Base-by-base conservation (phyloP, 345 rosid species). In the Populus tremula region DNA sequence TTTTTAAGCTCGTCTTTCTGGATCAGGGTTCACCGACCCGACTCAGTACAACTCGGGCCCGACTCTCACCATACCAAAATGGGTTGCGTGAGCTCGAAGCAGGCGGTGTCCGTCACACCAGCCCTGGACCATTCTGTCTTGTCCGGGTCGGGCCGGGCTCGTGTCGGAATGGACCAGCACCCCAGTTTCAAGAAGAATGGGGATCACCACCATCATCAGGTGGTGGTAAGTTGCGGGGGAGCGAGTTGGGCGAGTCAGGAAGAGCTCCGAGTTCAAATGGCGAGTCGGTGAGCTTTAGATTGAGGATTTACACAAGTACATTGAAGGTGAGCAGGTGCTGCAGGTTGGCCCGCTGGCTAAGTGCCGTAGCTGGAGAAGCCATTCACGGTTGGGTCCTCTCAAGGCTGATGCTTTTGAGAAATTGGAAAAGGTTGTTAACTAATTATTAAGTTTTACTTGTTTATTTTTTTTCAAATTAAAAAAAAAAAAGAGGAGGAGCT, bases 281-380 rank as follows among this genome's bases (percentile, higher is more conserved):
- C 59, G 98, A 92, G 50, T 92, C 98, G 49, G 11, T 89, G 87
- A 96, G 98, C 78, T 91, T 90, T 68, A 85, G 98, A 71, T 75
- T 95, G 65, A 87, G 98, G 82, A 91, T 81, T 70, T 95, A 76
- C 89, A 85, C 0, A 91, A 84, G 89, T 96, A 91, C 72, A 70
- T 91, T 38, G 97, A 93, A 78, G 91, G 94, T 6, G 98, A 96
- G 81, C 98, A 96, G 69, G 94, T 92, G 96, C 99, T n/a, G 99
- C 98, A 2, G 99, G 99, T 1, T 96, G 99, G 99, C 99, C 99
- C 4, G 97, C 92, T 96, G 99, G 99, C 89, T 96, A 25, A 91
- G 91, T 73, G 94, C 94, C 80, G 99, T 92, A 61, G 99, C 98
- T 70, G 94, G 89, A 49, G 99, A 96, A 80, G 98, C 99, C 75